Evolutionary conservation across 2,329 filamentous ascomycete species (phyloP).

Genomic region (Sclerotinia nivalis): DNA sequence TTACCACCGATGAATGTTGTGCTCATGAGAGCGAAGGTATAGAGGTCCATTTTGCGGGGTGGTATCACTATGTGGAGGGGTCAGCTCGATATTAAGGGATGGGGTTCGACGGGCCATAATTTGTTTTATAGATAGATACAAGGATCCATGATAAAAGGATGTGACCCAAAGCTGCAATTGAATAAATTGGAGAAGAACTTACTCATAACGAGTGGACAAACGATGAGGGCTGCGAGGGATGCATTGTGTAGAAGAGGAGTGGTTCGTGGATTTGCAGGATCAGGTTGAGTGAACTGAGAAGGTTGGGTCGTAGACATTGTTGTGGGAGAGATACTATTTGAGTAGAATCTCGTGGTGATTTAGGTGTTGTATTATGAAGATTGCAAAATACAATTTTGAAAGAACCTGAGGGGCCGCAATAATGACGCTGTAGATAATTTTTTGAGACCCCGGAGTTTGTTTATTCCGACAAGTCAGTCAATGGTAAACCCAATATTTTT

Average conservation of each 20-base stretch:
- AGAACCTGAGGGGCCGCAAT: neutral
- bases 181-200: neutral
- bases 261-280: conserved; percentile 14
- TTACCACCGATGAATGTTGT: conserved; percentile 41
- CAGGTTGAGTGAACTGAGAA: conserved; percentile 10
- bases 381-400: neutral
- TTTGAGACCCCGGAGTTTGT: neutral
- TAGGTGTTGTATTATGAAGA: neutral
- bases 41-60: conserved; percentile 62
- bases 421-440: conserved; percentile 17
- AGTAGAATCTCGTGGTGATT: neutral
- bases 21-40: conserved; percentile 55
- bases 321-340: neutral
- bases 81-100: neutral
- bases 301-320: conserved; percentile 14
- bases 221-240: conserved; percentile 50
- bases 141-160: neutral
- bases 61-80: conserved; percentile 46
- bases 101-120: neutral
- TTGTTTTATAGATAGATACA: neutral
- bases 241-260: conserved; percentile 32
- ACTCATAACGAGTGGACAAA: conserved; percentile 53
- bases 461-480: neutral
- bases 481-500: neutral
- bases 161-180: neutral